Base-by-base conservation (phyloP, 108 stramenopile species). In the Schizochytrium sp. region DNA sequence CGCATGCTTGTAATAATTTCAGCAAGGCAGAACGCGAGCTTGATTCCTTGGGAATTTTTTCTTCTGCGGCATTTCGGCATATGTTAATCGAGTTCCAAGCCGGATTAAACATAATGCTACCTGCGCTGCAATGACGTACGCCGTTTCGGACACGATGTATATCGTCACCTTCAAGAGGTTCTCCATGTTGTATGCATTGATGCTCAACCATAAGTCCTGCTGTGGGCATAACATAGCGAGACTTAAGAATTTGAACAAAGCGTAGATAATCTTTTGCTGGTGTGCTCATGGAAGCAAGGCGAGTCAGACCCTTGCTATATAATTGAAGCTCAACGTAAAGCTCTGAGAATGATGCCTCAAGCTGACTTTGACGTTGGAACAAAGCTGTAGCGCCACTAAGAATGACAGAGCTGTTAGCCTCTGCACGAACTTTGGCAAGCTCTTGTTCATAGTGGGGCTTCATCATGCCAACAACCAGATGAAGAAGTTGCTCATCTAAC, bases 361-460 rank as follows among this genome's bases (percentile, higher is more conserved):
- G 12, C 3, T 69, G 64, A 2, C 64, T 69, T 69, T 69, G 64
- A 8, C 64, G 12, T 15, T 69, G 64, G 42, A 69, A 69, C 10
- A 69, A 44, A 0, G 64, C 64, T 12, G 64, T 44, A 15, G 64
- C 64, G 10, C 64, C 64, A 15, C 44, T 38, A 7, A 69, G 15
- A 69, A 69, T 69, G 64, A 69, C 64, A 12, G 64, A 69, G 64
- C 15, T 69, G 64, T 69, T 15, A 38, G 64, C 64, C 64, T 69
- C 64, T 7, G 64, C 64, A 8, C 28, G 12, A 44, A 44, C 64
- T 8, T 44, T 12, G 12, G 12, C 12, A 7, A 69, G 12, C 12
- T 38, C 64, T 0, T 69, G 10, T 69, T 15, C 5, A 44, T 69
- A 69, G 64, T 69, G 44, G 12, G 64, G 64, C 64, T 69, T 15